Base-by-base conservation (phyloP, 192 early-diverging fungal genomes). In the Gamsiella multidivaricata region DNA sequence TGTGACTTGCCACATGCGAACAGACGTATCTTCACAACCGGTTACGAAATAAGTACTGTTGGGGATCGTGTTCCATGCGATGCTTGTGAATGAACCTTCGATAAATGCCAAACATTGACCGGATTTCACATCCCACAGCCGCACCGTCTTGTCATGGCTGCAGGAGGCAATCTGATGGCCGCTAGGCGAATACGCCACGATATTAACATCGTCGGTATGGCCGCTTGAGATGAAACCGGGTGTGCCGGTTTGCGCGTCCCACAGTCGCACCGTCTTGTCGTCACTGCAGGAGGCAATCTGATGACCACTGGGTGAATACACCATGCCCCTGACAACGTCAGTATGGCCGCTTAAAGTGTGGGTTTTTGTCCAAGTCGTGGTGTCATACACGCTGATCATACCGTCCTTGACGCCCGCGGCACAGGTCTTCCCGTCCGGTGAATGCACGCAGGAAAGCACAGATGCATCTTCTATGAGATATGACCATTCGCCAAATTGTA, bases 1-100 rank as follows among this genome's bases (percentile, higher is more conserved):
- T 18, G n/a, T n/a, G n/a, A 49, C 46, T 49, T 49, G 46, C 46
- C 46, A 49, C 46, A 49, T 20, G 11, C 46, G 46, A 49, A 49
- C n/a, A 49, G 46, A 49, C 11, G 15, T 20, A 20, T 49, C 46
- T 18, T 49, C 46, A 49, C n/a, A 49, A n/a, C 46, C 46, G 11
- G 46, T 49, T 20, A 49, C n/a, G 11, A 49, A 20, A 20, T 11
- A 42, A 42, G 9, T 11, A 42, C 39, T 15, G 7, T 42, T 15
- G 39, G 11, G n/a, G 46, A 20, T 18, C 5, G 5, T 20, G n/a
- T 49, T 49, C 46, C 46, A 49, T 8, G 46, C 46, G 22, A 49
- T 5, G 46, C 46, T 49, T 20, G 22, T 5, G n/a, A 49, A 6
- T n/a, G 11, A 49, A 11, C 46, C 46, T 6, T 20, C 10, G 9